Conservation (phyloP, 352 stramenopile species). For the Pythium rishiriense region DNA sequence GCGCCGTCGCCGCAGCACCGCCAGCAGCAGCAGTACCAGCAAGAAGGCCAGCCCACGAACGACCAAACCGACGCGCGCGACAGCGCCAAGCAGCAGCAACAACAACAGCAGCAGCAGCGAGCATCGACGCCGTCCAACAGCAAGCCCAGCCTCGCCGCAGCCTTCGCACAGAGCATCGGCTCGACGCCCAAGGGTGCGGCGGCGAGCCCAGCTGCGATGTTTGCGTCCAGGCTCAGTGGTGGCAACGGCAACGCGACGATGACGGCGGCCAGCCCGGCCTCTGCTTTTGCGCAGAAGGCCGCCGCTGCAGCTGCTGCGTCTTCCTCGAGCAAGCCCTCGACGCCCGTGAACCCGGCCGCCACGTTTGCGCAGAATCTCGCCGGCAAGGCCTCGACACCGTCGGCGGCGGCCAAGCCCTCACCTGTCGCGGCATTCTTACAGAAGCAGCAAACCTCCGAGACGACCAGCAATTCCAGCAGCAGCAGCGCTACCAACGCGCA, state of each 20-base stretch:
- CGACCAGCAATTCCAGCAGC: neutral
- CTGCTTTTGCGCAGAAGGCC: slow-evolving; percentile 58
- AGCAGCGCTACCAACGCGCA: slow-evolving; percentile 9
- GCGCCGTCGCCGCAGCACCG: neutral
- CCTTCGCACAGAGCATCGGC: slow-evolving; percentile 42
- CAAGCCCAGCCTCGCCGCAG: slow-evolving; percentile 31
- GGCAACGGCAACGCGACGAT: too few relatives aligned
- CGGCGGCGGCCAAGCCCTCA: slow-evolving; percentile 1
- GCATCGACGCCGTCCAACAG: neutral
- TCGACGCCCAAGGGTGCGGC: slow-evolving; percentile 33
- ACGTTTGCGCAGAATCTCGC: slow-evolving; percentile 40
- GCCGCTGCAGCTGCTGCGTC: slow-evolving; percentile 26
- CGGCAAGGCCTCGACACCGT: slow-evolving; percentile 9
- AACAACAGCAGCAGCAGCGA: slow-evolving; percentile 13
- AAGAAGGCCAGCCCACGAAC: slow-evolving; percentile 27
- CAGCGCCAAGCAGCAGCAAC: slow-evolving; percentile 3
- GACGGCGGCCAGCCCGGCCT: slow-evolving; percentile 7
- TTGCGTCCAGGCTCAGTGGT: slow-evolving; percentile 26
- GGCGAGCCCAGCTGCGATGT: slow-evolving; percentile 60
- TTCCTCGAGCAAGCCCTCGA: slow-evolving; percentile 7
- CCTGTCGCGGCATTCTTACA: slow-evolving; percentile 18
- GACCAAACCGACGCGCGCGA: slow-evolving; percentile 16
- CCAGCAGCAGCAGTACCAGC: slow-evolving; percentile 14
- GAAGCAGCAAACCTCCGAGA: slow-evolving; percentile 8
- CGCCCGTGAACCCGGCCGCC: slow-evolving; percentile 50